Percentiles rank a stretch among this genome's conserved stretches.
phyloP scores from a whole-genome alignment of 108 stramenopile species.

The Cyclotella atomus region DNA sequence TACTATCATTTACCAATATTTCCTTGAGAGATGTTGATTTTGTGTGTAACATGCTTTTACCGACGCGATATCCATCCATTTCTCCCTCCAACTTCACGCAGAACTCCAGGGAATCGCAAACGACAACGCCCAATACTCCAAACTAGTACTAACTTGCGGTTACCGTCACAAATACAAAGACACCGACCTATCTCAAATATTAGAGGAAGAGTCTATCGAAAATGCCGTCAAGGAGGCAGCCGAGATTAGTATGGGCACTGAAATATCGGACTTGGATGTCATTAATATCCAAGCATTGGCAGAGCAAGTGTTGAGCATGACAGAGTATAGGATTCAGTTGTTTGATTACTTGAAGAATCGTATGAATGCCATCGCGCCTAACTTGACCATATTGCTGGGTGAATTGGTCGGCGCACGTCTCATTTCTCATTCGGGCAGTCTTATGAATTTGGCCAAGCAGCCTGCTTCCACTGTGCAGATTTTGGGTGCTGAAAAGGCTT shows the following conservation, averaged over 20 bases:
- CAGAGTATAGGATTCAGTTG: conserved; percentile 98
- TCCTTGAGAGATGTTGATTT: not conserved
- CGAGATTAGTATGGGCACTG: conserved; percentile 98
- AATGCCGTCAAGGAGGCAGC: conserved; percentile 97
- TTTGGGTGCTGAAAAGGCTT: conserved; percentile 99
- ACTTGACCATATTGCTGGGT: conserved; percentile 98
- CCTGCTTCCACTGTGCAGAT: conserved; percentile 99
- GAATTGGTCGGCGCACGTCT: conserved; percentile 99
- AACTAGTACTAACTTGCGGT: conserved; percentile 92
- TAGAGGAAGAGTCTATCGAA: conserved; percentile 90
- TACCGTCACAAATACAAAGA: conserved; percentile 84
- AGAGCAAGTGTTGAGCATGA: conserved; percentile 96
- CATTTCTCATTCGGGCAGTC: conserved; percentile 97
- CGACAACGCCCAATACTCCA: conserved; percentile 97
- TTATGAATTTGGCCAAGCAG: conserved; percentile 99
- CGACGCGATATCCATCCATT: not conserved
- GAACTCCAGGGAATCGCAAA: conserved; percentile 94
- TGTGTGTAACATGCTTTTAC: not conserved
- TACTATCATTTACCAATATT: no score
- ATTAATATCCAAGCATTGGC: conserved; percentile 92
- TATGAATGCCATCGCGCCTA: conserved; percentile 99
- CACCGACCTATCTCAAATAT: conserved; percentile 90
- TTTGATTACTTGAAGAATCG: conserved; percentile 98
- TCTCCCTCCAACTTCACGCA: conserved; percentile 19
- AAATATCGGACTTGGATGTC: conserved; percentile 96